phyloP scores from a whole-genome alignment of 768 basidiomycete genomes.

The Termitomyces sp. region DNA sequence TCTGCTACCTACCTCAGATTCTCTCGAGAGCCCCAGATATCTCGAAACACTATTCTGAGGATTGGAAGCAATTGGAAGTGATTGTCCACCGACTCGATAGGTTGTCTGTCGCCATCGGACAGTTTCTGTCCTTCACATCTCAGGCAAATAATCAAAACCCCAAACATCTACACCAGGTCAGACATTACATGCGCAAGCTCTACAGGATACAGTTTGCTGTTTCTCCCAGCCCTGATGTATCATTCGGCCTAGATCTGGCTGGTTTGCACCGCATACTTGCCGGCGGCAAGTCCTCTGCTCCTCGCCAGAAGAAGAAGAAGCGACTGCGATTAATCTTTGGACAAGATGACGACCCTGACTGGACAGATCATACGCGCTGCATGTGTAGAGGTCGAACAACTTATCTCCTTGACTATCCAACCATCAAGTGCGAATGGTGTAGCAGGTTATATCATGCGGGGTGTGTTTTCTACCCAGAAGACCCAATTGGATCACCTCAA shows the following conservation, averaged over 20 bases:
- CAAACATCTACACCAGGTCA: slow-evolving; percentile 77
- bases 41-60: slow-evolving; percentile 72
- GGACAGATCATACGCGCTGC: slow-evolving; percentile 73
- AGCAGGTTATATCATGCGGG: slow-evolving; percentile 64
- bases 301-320: slow-evolving; percentile 55
- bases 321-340: slow-evolving; percentile 66
- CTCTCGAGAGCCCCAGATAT: slow-evolving; percentile 73
- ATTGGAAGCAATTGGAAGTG: slow-evolving; percentile 76
- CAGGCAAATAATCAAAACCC: slow-evolving; percentile 67
- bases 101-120: slow-evolving; percentile 69
- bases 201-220: slow-evolving; percentile 90
- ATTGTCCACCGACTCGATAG: slow-evolving; percentile 80
- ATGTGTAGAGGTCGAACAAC: slow-evolving; percentile 71
- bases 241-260: slow-evolving; percentile 79
- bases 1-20: slow-evolving; percentile 72
- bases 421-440: slow-evolving; percentile 67
- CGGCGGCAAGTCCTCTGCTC: slow-evolving; percentile 51
- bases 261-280: slow-evolving; percentile 81
- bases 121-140: slow-evolving; percentile 73
- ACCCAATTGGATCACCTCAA: slow-evolving; percentile 27
- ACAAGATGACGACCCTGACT: slow-evolving; percentile 72
- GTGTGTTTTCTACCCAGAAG: slow-evolving; percentile 70
- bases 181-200: slow-evolving; percentile 88
- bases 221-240: slow-evolving; percentile 74
- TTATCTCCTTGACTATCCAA: slow-evolving; percentile 58